A percentile compares a stretch with the other conserved stretches of the same genome.
phyloP scores from a whole-genome alignment of 1,284 basidiomycete genomes.

The Retiboletus flavoniger region DNA sequence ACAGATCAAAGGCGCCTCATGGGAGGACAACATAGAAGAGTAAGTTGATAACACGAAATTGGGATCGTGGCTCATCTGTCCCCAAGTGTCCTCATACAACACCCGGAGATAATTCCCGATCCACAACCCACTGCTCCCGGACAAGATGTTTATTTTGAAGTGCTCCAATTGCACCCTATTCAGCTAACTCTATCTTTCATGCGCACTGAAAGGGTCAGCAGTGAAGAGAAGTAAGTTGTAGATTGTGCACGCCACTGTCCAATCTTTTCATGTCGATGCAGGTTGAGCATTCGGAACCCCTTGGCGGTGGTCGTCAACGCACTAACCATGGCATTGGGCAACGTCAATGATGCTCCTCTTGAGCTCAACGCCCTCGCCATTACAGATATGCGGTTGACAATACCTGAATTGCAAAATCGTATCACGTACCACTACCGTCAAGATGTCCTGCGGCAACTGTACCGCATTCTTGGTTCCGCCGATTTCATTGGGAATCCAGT shows the following conservation, averaged over 20 bases:
- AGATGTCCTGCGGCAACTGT: slow-evolving; percentile 91
- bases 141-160: slow-evolving; percentile 92
- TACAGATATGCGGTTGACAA: slow-evolving; percentile 89
- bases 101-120: slow-evolving; percentile 78
- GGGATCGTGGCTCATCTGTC: slow-evolving; percentile 9
- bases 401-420: slow-evolving; percentile 82
- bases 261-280: slow-evolving; percentile 32
- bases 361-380: slow-evolving; percentile 94
- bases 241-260: neutral
- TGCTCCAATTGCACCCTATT: slow-evolving; percentile 95
- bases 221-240: slow-evolving; percentile 80
- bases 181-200: slow-evolving; percentile 94
- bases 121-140: slow-evolving; percentile 66
- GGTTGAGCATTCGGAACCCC: slow-evolving; percentile 85
- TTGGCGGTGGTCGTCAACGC: slow-evolving; percentile 93
- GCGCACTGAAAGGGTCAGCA: slow-evolving; percentile 91
- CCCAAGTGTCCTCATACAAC: slow-evolving; percentile 72
- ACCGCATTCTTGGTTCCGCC: slow-evolving; percentile 94
- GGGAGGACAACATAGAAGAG: slow-evolving; percentile 80
- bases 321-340: slow-evolving; percentile 95
- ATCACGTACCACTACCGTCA: slow-evolving; percentile 94
- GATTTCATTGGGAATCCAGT: slow-evolving; percentile 95
- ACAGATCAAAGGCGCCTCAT: slow-evolving; percentile 87
- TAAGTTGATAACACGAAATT: slow-evolving; percentile 39
- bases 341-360: slow-evolving; percentile 96